A percentile compares a stretch with the other conserved stretches of the same genome.
These are phyloP conservation scores for Ogataea chonburiensis DNA, from an alignment of 805 yeast species.

Conservation along the genomic window DNA sequence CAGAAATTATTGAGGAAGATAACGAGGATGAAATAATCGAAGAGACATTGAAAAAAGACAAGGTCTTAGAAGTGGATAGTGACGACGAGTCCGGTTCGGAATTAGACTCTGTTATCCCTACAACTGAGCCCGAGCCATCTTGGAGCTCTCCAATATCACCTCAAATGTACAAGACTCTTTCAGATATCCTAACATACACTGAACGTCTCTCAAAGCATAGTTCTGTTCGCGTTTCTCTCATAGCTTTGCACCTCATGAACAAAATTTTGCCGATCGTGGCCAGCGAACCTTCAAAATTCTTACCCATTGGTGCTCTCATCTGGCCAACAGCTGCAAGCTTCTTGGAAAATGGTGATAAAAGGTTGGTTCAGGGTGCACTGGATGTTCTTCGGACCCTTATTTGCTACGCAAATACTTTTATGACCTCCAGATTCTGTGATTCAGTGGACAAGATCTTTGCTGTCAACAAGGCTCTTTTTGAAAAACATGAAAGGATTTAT, in stretches of 20 bases:
- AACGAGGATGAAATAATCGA: slow-evolving; percentile 16
- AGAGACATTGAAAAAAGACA: slow-evolving; percentile 22
- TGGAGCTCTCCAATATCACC: slow-evolving; percentile 74
- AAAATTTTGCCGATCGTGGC: slow-evolving; percentile 53
- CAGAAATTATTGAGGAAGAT: slow-evolving; percentile 25
- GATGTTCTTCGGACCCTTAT: slow-evolving; percentile 30
- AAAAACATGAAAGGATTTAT: slow-evolving; percentile 9
- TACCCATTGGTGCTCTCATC: slow-evolving; percentile 50
- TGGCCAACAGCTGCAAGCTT: slow-evolving; percentile 47
- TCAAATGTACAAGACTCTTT: slow-evolving; percentile 54
- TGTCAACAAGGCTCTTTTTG: slow-evolving; percentile 9
- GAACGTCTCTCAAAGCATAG: slow-evolving; percentile 67
- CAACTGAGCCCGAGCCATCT: slow-evolving; percentile 31
- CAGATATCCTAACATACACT: slow-evolving; percentile 65
- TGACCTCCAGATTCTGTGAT: slow-evolving; percentile 46
- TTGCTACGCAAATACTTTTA: slow-evolving; percentile 44
- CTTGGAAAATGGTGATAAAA: slow-evolving; percentile 26
- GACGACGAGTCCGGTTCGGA: slow-evolving; percentile 42
- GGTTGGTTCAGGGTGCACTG: slow-evolving; percentile 32
- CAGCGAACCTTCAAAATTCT: slow-evolving; percentile 42
- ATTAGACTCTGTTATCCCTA: slow-evolving; percentile 27
- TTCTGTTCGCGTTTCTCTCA: slow-evolving; percentile 54
- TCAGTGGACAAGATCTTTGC: slow-evolving; percentile 30
- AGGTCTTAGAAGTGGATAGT: slow-evolving; percentile 31
- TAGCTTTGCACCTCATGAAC: slow-evolving; percentile 51